Evolutionary conservation across 495 filamentous ascomycete species (phyloP), one percentile per base, ranked within the genome.

Genomic region (Daldinia concentrica): DNA sequence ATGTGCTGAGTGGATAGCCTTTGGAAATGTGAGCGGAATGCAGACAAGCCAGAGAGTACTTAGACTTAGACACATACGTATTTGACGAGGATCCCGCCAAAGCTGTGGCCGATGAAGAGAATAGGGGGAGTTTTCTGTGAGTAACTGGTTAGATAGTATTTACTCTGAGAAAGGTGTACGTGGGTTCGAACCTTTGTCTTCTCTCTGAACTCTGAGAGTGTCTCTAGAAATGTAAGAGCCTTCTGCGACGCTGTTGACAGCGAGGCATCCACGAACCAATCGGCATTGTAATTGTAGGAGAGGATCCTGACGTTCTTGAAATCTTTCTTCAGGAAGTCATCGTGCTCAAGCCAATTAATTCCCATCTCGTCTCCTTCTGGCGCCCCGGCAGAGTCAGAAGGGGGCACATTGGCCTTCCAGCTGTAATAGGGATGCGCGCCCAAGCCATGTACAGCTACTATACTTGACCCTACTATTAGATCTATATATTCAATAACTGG

Each of bases 221-320:
- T 14, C 22, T 48, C 27, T 22, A 61, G 15, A 15, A 61, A 48
- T 19, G 41, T 61, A n/a, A 48, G 17, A 48, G 37, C 58, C 17
- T 61, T 61, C 26, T 61, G 37, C 15, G 58, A 27, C 8, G 37
- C 58, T 48, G 37, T 61, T 11, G 58, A 61, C 8, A 61, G 29
- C 43, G 58, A 48, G 12, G 37, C 58, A 8, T 48, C 24, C 39
- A 48, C 45, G 39, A 48, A 45, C 58, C 58, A 61, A 34, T 61
- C 58, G 27, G 58, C 39, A 48, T 61, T 61, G 30, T 48, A 61
- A 26, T 15, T 26, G 12, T 26, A 61, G 1, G 36, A 43, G 19
- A 59, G 43, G n/a, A 61, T 32, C 17, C 58, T 61, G 8, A n/a
- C 58, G n/a, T 48, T 30, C 29, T 48, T 48, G 4, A 61, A 61